Conservation (phyloP, 1,139 yeast genomes). For the Hemisphaericaspora xylanilytica region DNA sequence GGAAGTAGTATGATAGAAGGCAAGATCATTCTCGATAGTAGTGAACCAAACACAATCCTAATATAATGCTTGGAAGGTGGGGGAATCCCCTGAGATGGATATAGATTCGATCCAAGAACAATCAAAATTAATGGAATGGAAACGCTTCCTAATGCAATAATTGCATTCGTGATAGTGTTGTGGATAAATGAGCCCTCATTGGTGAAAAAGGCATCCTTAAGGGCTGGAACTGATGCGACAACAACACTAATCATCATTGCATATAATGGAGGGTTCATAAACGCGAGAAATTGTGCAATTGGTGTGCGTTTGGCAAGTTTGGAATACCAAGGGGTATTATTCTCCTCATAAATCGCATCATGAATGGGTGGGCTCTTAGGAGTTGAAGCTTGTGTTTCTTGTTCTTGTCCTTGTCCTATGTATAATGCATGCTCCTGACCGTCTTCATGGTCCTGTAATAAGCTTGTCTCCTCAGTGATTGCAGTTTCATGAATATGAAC, state of each 20-base stretch:
- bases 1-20: constrained; percentile 72
- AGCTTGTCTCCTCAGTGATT: constrained; percentile 12
- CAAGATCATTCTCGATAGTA: constrained; percentile 72
- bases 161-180: constrained; percentile 73
- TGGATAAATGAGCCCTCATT: constrained; percentile 52
- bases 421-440: constrained; percentile 10
- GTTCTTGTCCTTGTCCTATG: constrained; percentile 3
- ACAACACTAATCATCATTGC: constrained; percentile 82
- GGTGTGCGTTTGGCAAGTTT: constrained; percentile 12
- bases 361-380: background rate
- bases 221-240: constrained; percentile 75
- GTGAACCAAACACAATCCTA: constrained; percentile 63
- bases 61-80: constrained; percentile 59
- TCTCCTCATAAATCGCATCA: background rate
- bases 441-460: constrained; percentile 4
- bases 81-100: constrained; percentile 64
- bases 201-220: constrained; percentile 66
- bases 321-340: constrained; percentile 3
- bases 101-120: constrained; percentile 73
- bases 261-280: constrained; percentile 95
- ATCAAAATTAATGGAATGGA: constrained; percentile 83
- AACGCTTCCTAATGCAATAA: constrained; percentile 77
- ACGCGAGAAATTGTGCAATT: constrained; percentile 31
- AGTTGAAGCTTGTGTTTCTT: constrained; percentile 14
- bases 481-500: constrained; percentile 3